These are phyloP conservation scores for Geoglossum glabrum DNA, from an alignment of 495 filamentous ascomycete species.

Conservation along the genomic window DNA sequence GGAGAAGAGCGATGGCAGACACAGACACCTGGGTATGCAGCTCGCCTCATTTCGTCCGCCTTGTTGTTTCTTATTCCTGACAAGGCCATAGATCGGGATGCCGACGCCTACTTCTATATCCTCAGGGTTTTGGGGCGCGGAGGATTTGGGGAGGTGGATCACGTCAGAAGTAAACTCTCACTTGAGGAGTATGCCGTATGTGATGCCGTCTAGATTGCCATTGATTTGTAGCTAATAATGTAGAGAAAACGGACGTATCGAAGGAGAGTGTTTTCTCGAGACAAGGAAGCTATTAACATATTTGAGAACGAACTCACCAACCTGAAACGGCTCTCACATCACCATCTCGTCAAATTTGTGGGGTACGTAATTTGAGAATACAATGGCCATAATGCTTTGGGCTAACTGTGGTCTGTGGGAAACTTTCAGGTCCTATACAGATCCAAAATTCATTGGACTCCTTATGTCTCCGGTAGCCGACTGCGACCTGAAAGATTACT, in stretches of 20 bases:
- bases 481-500: conserved; percentile 7
- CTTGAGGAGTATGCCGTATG: conserved; percentile 2
- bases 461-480: conserved; percentile 1
- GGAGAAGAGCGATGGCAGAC: not conserved
- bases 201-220: not conserved
- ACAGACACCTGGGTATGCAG: conserved; percentile 1
- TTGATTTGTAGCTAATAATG: not conserved
- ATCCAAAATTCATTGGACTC: conserved; percentile 7
- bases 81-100: not conserved
- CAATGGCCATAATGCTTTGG: not conserved
- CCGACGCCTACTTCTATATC: conserved; percentile 6
- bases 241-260: not conserved
- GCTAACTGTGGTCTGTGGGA: no score
- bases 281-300: not conserved
- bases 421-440: conserved; percentile 9
- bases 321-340: conserved; percentile 5
- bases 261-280: not conserved
- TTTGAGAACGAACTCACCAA: conserved; percentile 7
- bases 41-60: not conserved
- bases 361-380: conserved; percentile 4
- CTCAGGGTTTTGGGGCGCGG: conserved; percentile 7
- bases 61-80: not conserved
- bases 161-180: conserved; percentile 3
- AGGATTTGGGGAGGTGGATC: conserved; percentile 3
- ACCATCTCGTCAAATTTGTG: conserved; percentile 9